Percentiles rank a stretch among this genome's conserved stretches.
phyloP scores from a whole-genome alignment of 2,329 filamentous ascomycete species.

The Truncatella angustata region DNA sequence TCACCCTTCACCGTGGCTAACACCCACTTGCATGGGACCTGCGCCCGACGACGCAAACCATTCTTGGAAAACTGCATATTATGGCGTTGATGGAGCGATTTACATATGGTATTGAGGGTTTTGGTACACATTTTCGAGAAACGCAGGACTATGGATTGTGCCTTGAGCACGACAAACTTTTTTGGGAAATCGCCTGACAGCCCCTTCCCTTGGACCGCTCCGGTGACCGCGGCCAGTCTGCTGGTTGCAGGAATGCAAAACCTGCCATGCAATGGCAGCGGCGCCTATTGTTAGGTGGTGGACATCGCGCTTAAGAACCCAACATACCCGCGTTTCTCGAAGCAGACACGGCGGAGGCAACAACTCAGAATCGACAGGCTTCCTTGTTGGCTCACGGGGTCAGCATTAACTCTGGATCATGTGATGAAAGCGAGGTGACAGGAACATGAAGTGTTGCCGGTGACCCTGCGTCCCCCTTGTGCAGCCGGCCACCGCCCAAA shows the following conservation, averaged over 20 bases:
- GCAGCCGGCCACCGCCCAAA: too few species aligned
- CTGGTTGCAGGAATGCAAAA: background rate
- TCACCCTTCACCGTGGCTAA: slow-evolving; percentile 33
- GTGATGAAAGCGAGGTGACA: background rate
- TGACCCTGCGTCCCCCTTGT: too few species aligned
- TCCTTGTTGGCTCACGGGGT: background rate
- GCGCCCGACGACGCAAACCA: background rate
- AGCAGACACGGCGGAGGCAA: background rate
- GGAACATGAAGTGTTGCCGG: too few species aligned
- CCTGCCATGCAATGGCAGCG: background rate
- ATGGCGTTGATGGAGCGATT: slow-evolving; percentile 27
- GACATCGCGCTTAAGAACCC: slow-evolving; percentile 1
- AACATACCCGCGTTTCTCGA: background rate
- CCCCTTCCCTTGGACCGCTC: too few species aligned
- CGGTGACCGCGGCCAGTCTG: background rate
- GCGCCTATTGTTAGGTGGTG: slow-evolving; percentile 3
- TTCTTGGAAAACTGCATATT: slow-evolving; percentile 22
- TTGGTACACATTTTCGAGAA: background rate
- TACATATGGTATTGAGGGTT: slow-evolving; percentile 9
- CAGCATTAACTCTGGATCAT: background rate
- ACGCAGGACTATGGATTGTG: background rate
- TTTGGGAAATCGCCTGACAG: too few species aligned
- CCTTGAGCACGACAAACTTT: background rate
- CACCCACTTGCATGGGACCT: slow-evolving; percentile 3
- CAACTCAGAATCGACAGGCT: background rate